Base-by-base conservation (phyloP, 1,139 yeast genomes). In the Hanseniaspora sp. region DNA sequence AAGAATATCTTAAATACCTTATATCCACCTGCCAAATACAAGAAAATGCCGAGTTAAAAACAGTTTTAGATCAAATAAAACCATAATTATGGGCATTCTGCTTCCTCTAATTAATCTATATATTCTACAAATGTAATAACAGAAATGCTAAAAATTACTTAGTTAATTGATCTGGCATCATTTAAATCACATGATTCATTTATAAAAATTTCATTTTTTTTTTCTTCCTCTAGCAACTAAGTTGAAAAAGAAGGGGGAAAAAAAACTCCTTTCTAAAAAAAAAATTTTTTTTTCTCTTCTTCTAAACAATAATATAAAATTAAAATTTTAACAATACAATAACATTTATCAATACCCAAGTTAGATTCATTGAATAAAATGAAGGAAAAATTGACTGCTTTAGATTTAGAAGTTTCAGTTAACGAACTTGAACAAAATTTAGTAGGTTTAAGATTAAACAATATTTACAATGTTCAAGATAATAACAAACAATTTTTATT, bases 311-410 rank as follows among this genome's bases (percentile, higher is more conserved):
- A 23, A 23, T 4, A 23, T 23, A 23, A 23, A 23, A 23, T 23
- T 23, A 23, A 23, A 23, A 3, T 23, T 23, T 23, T 23, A 23
- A 23, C 2, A 23, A 23, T 3, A 23, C 4, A 3, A 23, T 23
- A 23, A 23, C 4, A 33, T 33, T 33, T 33, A 12, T 3, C 34
- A 33, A 17, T 7, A 39, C 3, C 28, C 42, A 39, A 9, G 5
- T 33, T 5, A 15, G 7, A 15, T 8, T 6, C 7, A 8, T 17
- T 17, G 4, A 9, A 13, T 12, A 30, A n/a, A 8, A 67, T 68
- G 70, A 63, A 90, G 83, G 97, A 90, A 76, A 77, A 96, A 68
- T 78, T 88, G 59, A 82, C 92, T 13, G 83, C 94, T 3, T 73
- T 90, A 58, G 97, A 90, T 68, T 75, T 90, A 48, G 83, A 82